phyloP scores from a whole-genome alignment of 768 basidiomycete species.

The Ramaria sp. region DNA sequence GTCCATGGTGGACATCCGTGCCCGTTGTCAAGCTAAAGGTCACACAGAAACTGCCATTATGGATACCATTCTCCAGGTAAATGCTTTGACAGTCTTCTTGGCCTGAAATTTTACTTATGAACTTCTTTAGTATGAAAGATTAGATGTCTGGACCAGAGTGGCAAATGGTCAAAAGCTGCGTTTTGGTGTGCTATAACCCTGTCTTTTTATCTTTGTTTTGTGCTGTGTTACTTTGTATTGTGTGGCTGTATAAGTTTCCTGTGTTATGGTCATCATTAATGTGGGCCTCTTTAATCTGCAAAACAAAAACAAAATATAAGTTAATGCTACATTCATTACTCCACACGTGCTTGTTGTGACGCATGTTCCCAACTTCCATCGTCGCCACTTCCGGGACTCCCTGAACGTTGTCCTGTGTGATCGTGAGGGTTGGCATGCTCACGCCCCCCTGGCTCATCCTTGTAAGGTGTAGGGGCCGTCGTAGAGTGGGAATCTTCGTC shows the following conservation, averaged over 20 bases:
- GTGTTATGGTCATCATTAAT: not conserved
- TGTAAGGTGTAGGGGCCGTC: slow-evolving; percentile 24
- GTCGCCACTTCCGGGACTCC: slow-evolving; percentile 33
- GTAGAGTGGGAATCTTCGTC: slow-evolving; percentile 50
- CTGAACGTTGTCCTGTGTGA: slow-evolving; percentile 13
- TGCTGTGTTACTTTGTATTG: not conserved
- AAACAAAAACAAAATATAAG: not conserved
- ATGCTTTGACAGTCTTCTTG: slow-evolving; percentile 5
- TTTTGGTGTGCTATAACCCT: slow-evolving; percentile 27
- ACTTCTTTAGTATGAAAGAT: slow-evolving; percentile 64
- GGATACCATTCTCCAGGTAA: slow-evolving; percentile 71
- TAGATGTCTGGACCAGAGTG: slow-evolving; percentile 73
- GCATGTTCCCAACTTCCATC: slow-evolving; percentile 72
- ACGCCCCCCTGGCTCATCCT: slow-evolving; percentile 41
- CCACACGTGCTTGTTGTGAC: slow-evolving; percentile 12
- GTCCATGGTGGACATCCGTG: slow-evolving; percentile 78
- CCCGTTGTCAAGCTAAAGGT: slow-evolving; percentile 74
- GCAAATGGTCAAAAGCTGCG: slow-evolving; percentile 75
- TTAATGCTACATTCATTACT: not conserved
- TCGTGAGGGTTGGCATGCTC: slow-evolving; percentile 7
- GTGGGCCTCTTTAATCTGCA: not conserved
- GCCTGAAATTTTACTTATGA: slow-evolving; percentile 9
- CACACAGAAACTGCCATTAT: slow-evolving; percentile 88
- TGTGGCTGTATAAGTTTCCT: not conserved
- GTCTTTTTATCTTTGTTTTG: too few relatives aligned